Base-by-base conservation (phyloP, 345 rosid species). In the Linum tenue region DNA sequence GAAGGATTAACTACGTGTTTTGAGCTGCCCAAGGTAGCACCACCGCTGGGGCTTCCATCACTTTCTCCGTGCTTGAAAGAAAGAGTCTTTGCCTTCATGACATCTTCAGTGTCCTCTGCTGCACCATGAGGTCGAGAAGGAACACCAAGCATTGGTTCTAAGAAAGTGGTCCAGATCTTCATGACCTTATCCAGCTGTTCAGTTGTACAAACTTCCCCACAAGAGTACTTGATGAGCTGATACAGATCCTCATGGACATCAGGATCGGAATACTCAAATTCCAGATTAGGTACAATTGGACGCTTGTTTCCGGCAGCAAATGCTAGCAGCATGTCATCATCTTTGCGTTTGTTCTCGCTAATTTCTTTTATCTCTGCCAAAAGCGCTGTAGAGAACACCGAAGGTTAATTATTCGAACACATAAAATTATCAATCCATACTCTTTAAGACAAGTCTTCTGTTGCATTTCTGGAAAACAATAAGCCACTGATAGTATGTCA, bases 131-230 rank as follows among this genome's bases (percentile, higher is more conserved):
- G 87, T 37, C 97, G 88, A 68, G 83, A 78, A 75, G 96, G 82
- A 79, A 85, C 87, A 59, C 95, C 92, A 40, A 90, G 76, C 66
- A 85, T 65, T 53, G 96, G 99, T 67, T 90, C 99, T 78, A 94
- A 71, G 75, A 94, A 88, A n/a, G 88, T 85, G 62, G 88, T 90
- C 97, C 99, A 94, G 56, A 94, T 79, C 74, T 84, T 90, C 87
- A 90, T 84, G 62, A 90, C 89, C 78, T 88, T 87, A 73, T 88
- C 95, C 67, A 86, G 69, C 82, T 88, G 95, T 67, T 94, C 97
- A 16, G 84, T 71, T 70, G 99, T 76, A 77, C 97, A 90, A 80
- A 90, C 90, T 80, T 94, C 96, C 67, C 84, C 95, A 66, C 96
- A 88, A 8, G 97, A 90, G 80, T 84, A 90, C 78, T 90, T 90